phyloP scores from a whole-genome alignment of 2,329 filamentous ascomycete species.

The Aspergillus pseudotamarii region DNA sequence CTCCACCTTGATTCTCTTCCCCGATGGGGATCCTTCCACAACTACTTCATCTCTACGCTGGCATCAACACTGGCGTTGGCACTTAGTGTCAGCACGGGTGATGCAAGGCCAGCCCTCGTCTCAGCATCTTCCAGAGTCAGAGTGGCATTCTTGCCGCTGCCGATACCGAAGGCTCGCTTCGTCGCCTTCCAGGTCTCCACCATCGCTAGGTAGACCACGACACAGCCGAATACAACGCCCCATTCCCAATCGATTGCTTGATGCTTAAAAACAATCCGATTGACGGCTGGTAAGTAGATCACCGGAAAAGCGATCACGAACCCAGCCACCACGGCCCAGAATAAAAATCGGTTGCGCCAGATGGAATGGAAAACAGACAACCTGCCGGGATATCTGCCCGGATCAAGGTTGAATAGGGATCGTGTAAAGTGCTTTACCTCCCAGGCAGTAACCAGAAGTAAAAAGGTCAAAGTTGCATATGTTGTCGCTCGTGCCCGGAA shows the following conservation, averaged over 20 bases:
- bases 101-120: slow-evolving; percentile 31
- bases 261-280: slow-evolving; percentile 66
- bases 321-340: slow-evolving; percentile 64
- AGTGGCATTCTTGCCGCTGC: slow-evolving; percentile 34
- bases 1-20: background rate
- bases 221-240: slow-evolving; percentile 64
- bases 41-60: slow-evolving; percentile 27
- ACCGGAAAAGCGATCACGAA: slow-evolving; percentile 59
- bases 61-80: slow-evolving; percentile 31
- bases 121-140: slow-evolving; percentile 38
- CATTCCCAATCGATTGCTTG: slow-evolving; percentile 68
- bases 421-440: slow-evolving; percentile 74
- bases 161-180: slow-evolving; percentile 54
- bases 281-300: slow-evolving; percentile 69
- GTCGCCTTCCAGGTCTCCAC: slow-evolving; percentile 67
- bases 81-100: slow-evolving; percentile 26
- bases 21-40: background rate
- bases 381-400: slow-evolving; percentile 58
- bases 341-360: slow-evolving; percentile 72
- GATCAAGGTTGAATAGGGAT: slow-evolving; percentile 69
- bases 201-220: slow-evolving; percentile 62
- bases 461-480: slow-evolving; percentile 74
- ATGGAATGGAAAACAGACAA: slow-evolving; percentile 66
- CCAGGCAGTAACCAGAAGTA: slow-evolving; percentile 75
- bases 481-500: slow-evolving; percentile 73